Conservation (phyloP, 768 basidiomycete species). For the Lyophyllum decastes region DNA sequence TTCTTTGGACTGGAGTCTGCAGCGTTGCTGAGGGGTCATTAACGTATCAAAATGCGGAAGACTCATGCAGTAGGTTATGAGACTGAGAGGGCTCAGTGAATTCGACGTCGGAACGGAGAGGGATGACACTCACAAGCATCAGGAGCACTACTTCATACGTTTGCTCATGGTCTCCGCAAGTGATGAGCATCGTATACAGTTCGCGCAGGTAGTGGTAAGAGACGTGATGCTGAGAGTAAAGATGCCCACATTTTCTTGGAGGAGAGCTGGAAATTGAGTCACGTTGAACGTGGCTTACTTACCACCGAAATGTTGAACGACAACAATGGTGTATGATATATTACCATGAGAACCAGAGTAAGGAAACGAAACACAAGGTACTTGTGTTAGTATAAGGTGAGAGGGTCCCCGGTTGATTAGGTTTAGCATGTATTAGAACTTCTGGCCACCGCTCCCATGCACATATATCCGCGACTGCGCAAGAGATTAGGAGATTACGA, state of each 20-base stretch:
- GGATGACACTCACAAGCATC: slow-evolving; percentile 8
- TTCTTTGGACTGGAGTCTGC: slow-evolving; percentile 10
- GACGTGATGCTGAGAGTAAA: too few relatives aligned
- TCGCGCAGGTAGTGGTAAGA: not conserved
- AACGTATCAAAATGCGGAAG: not conserved
- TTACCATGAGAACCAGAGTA: too few relatives aligned
- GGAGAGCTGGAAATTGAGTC: too few relatives aligned
- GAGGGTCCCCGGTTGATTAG: not conserved
- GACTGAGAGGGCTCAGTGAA: not conserved
- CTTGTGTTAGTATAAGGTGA: too few relatives aligned
- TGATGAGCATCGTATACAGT: not conserved
- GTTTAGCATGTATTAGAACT: not conserved
- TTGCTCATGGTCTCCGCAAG: slow-evolving; percentile 7
- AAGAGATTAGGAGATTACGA: too few relatives aligned
- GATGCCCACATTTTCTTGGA: too few relatives aligned
- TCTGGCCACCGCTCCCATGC: not conserved
- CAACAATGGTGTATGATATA: too few relatives aligned
- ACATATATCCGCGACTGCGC: not conserved
- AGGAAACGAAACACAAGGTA: too few relatives aligned
- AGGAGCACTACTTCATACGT: slow-evolving; percentile 11
- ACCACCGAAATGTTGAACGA: too few relatives aligned
- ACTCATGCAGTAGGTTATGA: slow-evolving; percentile 15
- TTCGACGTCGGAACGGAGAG: not conserved
- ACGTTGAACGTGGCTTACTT: too few relatives aligned
- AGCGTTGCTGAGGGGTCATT: not conserved